phyloP scores from a whole-genome alignment of 2,329 filamentous ascomycete genomes.

The Zalaria sp. region DNA sequence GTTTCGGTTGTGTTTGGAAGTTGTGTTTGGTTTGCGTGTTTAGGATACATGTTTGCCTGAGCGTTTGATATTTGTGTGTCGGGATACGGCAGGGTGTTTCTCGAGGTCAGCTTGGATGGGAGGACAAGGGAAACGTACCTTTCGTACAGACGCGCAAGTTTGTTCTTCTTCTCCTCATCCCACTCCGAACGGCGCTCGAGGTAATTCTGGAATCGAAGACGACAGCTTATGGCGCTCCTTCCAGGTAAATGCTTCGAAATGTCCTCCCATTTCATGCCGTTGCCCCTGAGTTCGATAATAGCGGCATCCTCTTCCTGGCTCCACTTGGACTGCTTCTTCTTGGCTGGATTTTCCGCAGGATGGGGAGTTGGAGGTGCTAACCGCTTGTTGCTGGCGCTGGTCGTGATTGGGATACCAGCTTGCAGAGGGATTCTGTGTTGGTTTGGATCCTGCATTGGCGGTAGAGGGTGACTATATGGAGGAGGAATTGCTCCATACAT shows the following conservation, averaged over 20 bases:
- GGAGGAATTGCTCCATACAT: too few species aligned
- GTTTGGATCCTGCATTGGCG: too few species aligned
- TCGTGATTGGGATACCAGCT: neutral
- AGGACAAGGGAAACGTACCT: constrained; percentile 45
- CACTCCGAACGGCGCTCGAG: constrained; percentile 84
- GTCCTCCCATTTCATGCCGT: constrained; percentile 97
- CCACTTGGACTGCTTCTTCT: constrained; percentile 97
- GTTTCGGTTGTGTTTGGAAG: too few species aligned
- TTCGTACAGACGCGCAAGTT: constrained; percentile 85
- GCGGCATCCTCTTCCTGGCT: constrained; percentile 83
- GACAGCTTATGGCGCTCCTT: constrained; percentile 84
- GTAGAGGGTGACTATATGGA: too few species aligned
- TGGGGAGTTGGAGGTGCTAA: constrained; percentile 30
- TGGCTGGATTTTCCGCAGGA: constrained; percentile 52
- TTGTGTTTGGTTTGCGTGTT: too few species aligned
- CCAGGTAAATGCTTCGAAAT: constrained; percentile 85
- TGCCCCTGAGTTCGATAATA: constrained; percentile 80
- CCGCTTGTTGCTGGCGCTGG: constrained; percentile 17
- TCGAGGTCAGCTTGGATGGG: too few species aligned
- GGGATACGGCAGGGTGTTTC: too few species aligned
- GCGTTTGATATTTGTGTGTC: too few species aligned
- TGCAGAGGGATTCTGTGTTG: constrained; percentile 8
- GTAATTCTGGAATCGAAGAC: constrained; percentile 94
- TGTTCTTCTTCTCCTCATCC: constrained; percentile 97
- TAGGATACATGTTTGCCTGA: too few species aligned